Base-by-base conservation (phyloP, 768 basidiomycete genomes). In the Podaxis pistillaris region DNA sequence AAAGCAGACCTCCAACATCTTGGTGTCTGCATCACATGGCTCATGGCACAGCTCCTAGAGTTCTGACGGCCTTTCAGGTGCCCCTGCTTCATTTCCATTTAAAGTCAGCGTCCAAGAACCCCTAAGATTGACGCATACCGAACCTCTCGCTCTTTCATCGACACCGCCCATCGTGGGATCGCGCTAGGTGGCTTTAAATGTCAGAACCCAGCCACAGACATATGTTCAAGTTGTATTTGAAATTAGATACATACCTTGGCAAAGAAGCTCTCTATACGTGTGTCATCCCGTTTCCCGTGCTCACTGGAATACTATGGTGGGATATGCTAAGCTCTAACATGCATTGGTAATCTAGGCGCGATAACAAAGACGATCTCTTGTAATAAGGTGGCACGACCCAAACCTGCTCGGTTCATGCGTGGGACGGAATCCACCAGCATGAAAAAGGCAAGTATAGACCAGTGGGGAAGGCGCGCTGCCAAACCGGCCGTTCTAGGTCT, bases 381-480 rank as follows among this genome's bases (percentile, higher is more conserved):
- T 15, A 44, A 44, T 44, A 38, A 26, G 37, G 30, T 22, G 54
- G 33, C 5, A 44, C 26, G 59, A 54, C 17, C 30, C 30, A 49
- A 46, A 30, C 33, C 30, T 51, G 60, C 41, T 47, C 41, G 52
- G 60, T 61, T 61, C 52, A 55, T 15, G 33, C 40, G 40, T 11
- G 17, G 19, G 4, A 28, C 6, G 12, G 26, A 36, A 37, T 15
- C 30, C 57, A n/a, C 5, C 7, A 12, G 41, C 1, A 61, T 33
- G 15, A 26, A 61, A 61, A 61, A 61, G 60, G 60, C 52, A 61
- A 47, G 26, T 46, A 19, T 46, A 44, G 60, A 33, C 60, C 41
- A 19, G 60, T 44, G 33, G 52, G 53, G 60, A 47, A 61, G 41
- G 15, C 19, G 30, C 26, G 15, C 30, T 47, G n/a, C 33, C 53